Evolutionary conservation across 495 filamentous ascomycete species (phyloP), one percentile per base, ranked within the genome.

Genomic region (Gamarada debralockiae): DNA sequence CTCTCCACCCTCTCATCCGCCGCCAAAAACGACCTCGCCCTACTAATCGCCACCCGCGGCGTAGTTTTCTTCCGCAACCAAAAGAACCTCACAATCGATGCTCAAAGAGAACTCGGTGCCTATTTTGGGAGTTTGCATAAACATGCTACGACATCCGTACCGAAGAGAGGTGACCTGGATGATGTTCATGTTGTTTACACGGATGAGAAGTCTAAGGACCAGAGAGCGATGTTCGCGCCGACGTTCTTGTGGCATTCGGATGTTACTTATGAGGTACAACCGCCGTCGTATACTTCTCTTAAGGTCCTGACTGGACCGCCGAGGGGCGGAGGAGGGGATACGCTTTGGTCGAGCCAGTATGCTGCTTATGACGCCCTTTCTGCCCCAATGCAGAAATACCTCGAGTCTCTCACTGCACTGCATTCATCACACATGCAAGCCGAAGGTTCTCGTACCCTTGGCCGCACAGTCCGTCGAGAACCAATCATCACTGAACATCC

Each of bases 1-100:
- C 79, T 92, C 9, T 75, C 80, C 10, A 75, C 77, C 50, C 74
- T 92, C 40, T 83, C 71, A 6, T 79, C 87, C 57, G 74, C 72
- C 1, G 85, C 89, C 59, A 87, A 85, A 65, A 82, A 90, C 61
- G 87, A 92, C 45, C 74, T 90, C 3, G 87, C 87, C 2, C 74
- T 84, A 6, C 67, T 92, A 34, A 78, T 90, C 50, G 80, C 87
- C 21, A 81, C 77, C 22, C 73, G 86, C 17, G 86, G 87, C 13
- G 85, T 90, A 0, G 81, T 89, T 1, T 85, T 89, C 69, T 87
- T 90, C 74, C 79, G 85, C 3, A 72, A 79, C 48, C 86, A 86
- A 34, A 79, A 86, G 24, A 79, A 84, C 60, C 78, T 89, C 58
- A 62, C 49, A 42, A 66, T 74, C 38, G 77, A 87, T 13, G 75